Evolutionary conservation across 1,284 basidiomycete species (phyloP).

Genomic region (Cryptococcus neoformans): DNA sequence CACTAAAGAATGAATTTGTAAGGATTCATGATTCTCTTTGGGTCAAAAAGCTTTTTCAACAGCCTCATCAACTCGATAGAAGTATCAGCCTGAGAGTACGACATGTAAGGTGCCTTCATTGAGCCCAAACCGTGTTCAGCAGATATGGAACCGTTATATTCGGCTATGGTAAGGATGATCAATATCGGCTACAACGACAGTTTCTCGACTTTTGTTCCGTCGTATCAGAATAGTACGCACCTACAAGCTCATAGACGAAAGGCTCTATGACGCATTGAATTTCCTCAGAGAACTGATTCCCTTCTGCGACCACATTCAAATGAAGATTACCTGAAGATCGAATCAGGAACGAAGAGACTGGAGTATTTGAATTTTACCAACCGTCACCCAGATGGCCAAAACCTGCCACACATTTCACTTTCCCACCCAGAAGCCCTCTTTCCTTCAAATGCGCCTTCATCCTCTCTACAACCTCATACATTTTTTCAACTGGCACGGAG

Average conservation of each 20-base stretch:
- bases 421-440: background rate
- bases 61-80: slow-evolving; percentile 77
- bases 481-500: slow-evolving; percentile 74
- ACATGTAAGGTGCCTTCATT: slow-evolving; percentile 56
- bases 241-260: slow-evolving; percentile 88
- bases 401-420: slow-evolving; percentile 70
- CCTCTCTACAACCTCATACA: slow-evolving; percentile 51
- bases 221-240: slow-evolving; percentile 26
- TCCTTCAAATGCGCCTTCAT: background rate
- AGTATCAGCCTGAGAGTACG: slow-evolving; percentile 56
- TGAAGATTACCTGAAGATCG: slow-evolving; percentile 75
- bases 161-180: slow-evolving; percentile 40
- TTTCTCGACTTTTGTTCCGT: slow-evolving; percentile 77
- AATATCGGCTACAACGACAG: no score
- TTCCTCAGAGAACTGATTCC: slow-evolving; percentile 15
- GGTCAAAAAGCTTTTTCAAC: slow-evolving; percentile 78
- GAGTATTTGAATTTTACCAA: background rate
- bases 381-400: slow-evolving; percentile 52
- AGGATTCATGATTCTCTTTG: slow-evolving; percentile 74
- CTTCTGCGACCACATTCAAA: slow-evolving; percentile 79
- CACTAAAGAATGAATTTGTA: slow-evolving; percentile 36
- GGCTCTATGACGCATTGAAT: slow-evolving; percentile 59
- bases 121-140: slow-evolving; percentile 84
- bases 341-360: no score
- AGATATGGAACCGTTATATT: slow-evolving; percentile 81